Base-by-base conservation (phyloP, 1,139 yeast genomes). In the Kluyveromyces sp. region DNA sequence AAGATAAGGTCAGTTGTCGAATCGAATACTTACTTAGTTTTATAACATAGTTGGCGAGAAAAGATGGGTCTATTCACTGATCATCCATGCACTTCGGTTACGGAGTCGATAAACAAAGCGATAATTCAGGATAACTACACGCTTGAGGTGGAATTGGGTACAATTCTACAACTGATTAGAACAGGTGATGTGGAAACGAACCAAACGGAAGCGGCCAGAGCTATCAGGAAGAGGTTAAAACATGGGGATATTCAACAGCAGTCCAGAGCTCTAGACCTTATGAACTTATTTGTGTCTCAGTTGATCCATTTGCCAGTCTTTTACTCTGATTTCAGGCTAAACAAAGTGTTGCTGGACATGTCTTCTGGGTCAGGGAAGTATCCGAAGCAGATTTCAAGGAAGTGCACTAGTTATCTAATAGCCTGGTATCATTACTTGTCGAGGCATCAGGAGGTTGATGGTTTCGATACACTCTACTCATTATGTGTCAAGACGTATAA, bases 221-320 rank as follows among this genome's bases (percentile, higher is more conserved):
- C 96, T 1, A 71, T 92, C 35, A 75, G 98, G 45, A 92, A 92
- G 70, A 80, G 82, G 61, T 71, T 92, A 62, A 92, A 92, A 67
- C 85, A 92, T 62, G 97, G 97, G n/a, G 55, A 52, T 34, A 48
- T 47, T 44, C 7, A 53, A 25, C 61, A 61, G 40, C 62, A 60
- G 38, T 47, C 54, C 4, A 48, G 61, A 45, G 86, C 95, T 0
- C 67, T 90, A 53, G 77, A 77, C 48, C 59, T 90, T 25, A 70
- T 89, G 50, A 96, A 90, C 59, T 72, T 85, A 34, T 67, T 90
- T 48, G 81, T 90, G 3, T 77, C 84, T 49, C 90, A 90, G 63
- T 87, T 94, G 3, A 87, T 66, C 15, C 53, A 46, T 37, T 54
- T 67, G 38, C 56, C 59, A 3, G 61, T 56, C 27, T 60, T 88